Base-by-base conservation (phyloP, 192 early-diverging fungal species). In the Coemansia sp. region DNA sequence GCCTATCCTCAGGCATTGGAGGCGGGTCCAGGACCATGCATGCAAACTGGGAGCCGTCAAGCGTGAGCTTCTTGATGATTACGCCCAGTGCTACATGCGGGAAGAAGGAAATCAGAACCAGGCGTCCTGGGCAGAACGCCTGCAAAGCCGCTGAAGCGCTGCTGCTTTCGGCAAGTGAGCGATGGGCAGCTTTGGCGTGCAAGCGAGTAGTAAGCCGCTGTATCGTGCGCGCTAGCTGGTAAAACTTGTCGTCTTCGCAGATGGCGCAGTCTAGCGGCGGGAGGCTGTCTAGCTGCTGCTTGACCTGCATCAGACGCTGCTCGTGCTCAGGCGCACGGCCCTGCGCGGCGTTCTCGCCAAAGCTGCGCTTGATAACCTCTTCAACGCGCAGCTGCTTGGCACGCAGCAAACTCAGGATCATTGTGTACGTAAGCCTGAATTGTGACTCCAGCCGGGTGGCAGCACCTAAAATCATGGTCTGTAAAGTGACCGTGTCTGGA, bases 291-390 rank as follows among this genome's bases (percentile, higher is more conserved):
- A 90, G 76, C 20, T 76, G 71, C 23, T 82, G 63, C 60, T 88
- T 84, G 41, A 84, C 85, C 57, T 91, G 84, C 20, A 84, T 78
- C 56, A 88, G 71, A 36, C 81, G 58, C 47, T 80, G 82, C 61
- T 93, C 81, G 17, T 91, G 84, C 43, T 93, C 92, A 0, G 93
- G 96, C 30, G 95, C 71, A 37, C 84, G 53, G 50, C 92, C 88
- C 79, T 99, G 94, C n/a, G 83, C 68, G 5, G 68, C 62, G 70
- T 93, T 93, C 58, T 97, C 96, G 4, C 89, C 93, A 85, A 99
- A 99, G 73, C 87, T 90, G 34, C 93, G 88, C 58, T 96, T 94
- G 70, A 99, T 97, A 87, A 99, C 94, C 56, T 99, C 96, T 57
- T 99, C 96, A 1, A 97, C 94, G 42, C 90, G 90, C 20, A 99